Evolutionary conservation across 192 early-diverging fungal genomes (phyloP).

Genomic region (Phlyctochytrium arcticum): DNA sequence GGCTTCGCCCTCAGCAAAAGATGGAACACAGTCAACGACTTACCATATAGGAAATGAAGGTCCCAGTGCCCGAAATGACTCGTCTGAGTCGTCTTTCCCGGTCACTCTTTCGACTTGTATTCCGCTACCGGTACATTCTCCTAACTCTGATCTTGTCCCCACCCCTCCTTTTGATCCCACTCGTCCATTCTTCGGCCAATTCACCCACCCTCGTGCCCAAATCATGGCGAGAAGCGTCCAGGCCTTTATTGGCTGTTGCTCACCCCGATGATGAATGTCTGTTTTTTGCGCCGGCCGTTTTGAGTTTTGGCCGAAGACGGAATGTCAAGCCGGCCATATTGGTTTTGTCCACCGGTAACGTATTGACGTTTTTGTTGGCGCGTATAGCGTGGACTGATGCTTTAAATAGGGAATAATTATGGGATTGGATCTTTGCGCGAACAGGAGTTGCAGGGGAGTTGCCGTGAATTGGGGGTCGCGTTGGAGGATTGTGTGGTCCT

Average conservation of each 20-base stretch:
- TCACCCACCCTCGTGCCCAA: constrained; percentile 9
- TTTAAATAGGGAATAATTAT: constrained; percentile 60
- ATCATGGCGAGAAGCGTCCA: neutral
- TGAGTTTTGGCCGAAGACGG: constrained; percentile 45
- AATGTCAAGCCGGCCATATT: constrained; percentile 61
- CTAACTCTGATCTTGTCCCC: constrained; percentile 6
- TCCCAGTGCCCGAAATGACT: too few relatives aligned
- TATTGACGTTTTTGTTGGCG: constrained; percentile 32
- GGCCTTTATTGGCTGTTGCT: constrained; percentile 25
- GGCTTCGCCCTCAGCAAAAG: too few relatives aligned
- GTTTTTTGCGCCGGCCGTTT: constrained; percentile 86
- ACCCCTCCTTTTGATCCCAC: constrained; percentile 5
- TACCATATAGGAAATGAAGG: too few relatives aligned
- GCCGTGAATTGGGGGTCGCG: constrained; percentile 53
- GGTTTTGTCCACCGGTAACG: constrained; percentile 85
- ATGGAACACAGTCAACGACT: too few relatives aligned
- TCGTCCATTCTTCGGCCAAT: neutral
- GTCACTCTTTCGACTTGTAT: neutral
- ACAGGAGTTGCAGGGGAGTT: constrained; percentile 60
- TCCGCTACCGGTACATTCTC: constrained; percentile 9
- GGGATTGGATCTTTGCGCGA: constrained; percentile 57
- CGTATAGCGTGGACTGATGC: neutral
- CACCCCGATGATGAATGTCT: constrained; percentile 95
- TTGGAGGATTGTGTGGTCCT: constrained; percentile 42
- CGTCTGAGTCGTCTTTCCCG: neutral